Conservation (phyloP, 768 basidiomycete genomes). For the Rubroboletus satanas region DNA sequence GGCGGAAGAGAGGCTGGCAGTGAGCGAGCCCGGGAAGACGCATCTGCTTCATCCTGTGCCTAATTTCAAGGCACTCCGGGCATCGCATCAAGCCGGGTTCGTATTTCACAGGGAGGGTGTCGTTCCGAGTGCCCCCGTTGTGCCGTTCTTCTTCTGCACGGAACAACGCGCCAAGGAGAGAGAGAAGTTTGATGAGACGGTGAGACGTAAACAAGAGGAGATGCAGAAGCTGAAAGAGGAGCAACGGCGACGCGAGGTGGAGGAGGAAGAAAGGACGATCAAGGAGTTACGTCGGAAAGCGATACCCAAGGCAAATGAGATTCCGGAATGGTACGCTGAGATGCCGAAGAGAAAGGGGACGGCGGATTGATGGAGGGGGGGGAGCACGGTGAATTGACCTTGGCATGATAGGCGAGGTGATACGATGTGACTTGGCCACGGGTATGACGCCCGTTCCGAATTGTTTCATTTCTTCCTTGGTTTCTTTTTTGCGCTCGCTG, state of each 20-base stretch:
- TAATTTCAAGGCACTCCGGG: slow-evolving; percentile 54
- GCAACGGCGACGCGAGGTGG: slow-evolving; percentile 42
- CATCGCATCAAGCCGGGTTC: slow-evolving; percentile 36
- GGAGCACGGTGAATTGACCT: slow-evolving; percentile 1
- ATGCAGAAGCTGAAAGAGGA: slow-evolving; percentile 46
- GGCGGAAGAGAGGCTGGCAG: slow-evolving; percentile 30
- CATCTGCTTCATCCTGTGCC: slow-evolving; percentile 37
- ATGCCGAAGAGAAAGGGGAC: slow-evolving; percentile 53
- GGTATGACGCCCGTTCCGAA: slow-evolving; percentile 1
- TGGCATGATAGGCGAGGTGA: slow-evolving; percentile 16
- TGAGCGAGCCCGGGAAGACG: slow-evolving; percentile 24
- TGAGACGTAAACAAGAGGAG: slow-evolving; percentile 56
- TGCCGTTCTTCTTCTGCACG: slow-evolving; percentile 47
- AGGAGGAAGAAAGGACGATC: slow-evolving; percentile 58
- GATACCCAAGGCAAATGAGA: slow-evolving; percentile 63
- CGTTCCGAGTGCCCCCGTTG: slow-evolving; percentile 33
- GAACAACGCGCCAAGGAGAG: slow-evolving; percentile 58
- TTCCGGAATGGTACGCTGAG: slow-evolving; percentile 75
- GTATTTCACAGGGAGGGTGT: slow-evolving; percentile 45
- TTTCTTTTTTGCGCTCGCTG: background rate
- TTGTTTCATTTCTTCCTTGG: slow-evolving; percentile 4
- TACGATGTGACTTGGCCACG: slow-evolving; percentile 13
- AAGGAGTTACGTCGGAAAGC: slow-evolving; percentile 58
- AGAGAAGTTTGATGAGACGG: slow-evolving; percentile 56
- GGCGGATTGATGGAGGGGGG: slow-evolving; percentile 4